Evolutionary conservation across 2,329 filamentous ascomycete genomes (phyloP), one percentile per base, ranked within the genome.

Genomic region (Fusarium aywerte): DNA sequence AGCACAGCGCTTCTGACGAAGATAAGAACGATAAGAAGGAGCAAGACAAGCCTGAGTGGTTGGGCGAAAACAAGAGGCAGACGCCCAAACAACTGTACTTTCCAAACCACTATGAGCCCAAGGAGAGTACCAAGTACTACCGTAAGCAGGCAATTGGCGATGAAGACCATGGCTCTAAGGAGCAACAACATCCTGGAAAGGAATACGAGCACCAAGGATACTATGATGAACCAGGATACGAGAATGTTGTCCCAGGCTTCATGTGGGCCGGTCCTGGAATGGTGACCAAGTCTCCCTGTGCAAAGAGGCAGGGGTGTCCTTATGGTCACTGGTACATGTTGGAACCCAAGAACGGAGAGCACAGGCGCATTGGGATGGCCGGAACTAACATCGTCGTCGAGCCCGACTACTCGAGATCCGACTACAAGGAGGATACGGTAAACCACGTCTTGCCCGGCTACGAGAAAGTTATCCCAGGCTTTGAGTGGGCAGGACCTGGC

Each of bases 301-400:
- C 36, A 4, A 43, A 31, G 27, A 31, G 21, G 15, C 20, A 52
- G 27, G 35, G 27, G 8, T 49, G 45, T 4, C 45, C 45, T 49
- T 25, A 38, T 27, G 45, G 45, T 11, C 45, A 49, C 18, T 49
- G 45, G 45, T 29, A 49, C n/a, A 49, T 49, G 45, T 25, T 49
- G 45, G 45, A 49, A n/a, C 45, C 45, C 32, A 49, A 27, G 21
- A 36, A 49, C 21, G 45, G 45, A 18, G 45, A 49, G 5, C 45
- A 49, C n/a, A 49, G 45, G 11, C 45, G 45, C 10, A 49, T 49
- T 49, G 32, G 45, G 5, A 49, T 49, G 4, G 18, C 21, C 7
- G 45, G 45, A 25, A 49, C 45, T 10, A 49, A 38, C 7, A 49
- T 38, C n/a, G 32, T 27, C 9, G 9, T 49, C 20, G 49, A 52